These are phyloP conservation scores for Lophium mytilinum DNA, from an alignment of 495 filamentous ascomycete species.

Conservation along the genomic window DNA sequence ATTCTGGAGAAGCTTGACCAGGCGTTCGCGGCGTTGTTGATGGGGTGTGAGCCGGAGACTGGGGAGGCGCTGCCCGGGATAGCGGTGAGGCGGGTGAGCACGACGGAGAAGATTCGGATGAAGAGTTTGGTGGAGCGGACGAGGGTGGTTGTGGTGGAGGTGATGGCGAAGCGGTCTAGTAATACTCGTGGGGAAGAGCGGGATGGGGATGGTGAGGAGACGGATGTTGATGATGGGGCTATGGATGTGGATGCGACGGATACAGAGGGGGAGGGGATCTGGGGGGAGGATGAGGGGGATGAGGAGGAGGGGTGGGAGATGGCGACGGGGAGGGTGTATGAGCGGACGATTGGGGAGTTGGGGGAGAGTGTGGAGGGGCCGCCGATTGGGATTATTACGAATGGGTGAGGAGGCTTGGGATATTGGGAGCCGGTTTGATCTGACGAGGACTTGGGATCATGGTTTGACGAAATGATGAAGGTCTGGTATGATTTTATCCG, in stretches of 20 bases:
- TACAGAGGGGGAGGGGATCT: constrained; percentile 31
- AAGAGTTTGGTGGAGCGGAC: constrained; percentile 66
- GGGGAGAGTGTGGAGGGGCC: constrained; percentile 48
- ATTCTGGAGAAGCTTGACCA: constrained; percentile 69
- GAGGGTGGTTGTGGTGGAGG: constrained; percentile 56
- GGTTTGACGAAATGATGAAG: no score
- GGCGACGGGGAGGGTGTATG: constrained; percentile 69
- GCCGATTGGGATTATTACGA: constrained; percentile 34
- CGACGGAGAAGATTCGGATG: constrained; percentile 76
- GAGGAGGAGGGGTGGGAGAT: constrained; percentile 47
- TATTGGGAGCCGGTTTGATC: no score
- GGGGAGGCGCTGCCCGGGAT: constrained; percentile 60
- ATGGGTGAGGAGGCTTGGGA: constrained; percentile 10
- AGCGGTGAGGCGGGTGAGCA: constrained; percentile 36
- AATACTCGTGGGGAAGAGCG: constrained; percentile 10
- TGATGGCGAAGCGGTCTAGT: constrained; percentile 42
- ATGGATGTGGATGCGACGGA: constrained; percentile 7
- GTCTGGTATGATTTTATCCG: no score
- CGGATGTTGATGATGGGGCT: constrained; percentile 24
- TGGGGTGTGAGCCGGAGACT: constrained; percentile 57
- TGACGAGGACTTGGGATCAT: no score
- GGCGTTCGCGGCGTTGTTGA: constrained; percentile 63
- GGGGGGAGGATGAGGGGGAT: constrained; percentile 31
- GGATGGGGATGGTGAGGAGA: constrained; percentile 32
- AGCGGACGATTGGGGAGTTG: constrained; percentile 64